Evolutionary conservation across 2,329 filamentous ascomycete genomes (phyloP).

Genomic region (Leptoxyphium fumago): DNA sequence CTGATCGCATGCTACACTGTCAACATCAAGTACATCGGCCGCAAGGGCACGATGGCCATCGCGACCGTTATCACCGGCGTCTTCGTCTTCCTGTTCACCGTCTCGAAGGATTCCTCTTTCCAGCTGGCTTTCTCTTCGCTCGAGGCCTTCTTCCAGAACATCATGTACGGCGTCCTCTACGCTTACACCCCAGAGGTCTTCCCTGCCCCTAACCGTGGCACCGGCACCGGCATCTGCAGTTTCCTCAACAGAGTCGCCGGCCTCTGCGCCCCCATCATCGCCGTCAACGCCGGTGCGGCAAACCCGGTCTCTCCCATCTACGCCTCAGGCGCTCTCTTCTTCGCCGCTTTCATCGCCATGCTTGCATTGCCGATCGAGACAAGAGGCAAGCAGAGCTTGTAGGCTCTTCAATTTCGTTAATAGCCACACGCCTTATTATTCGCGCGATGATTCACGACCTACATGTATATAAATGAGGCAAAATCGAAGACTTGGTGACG

Average conservation of each 20-base stretch:
- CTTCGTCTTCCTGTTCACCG: conserved; percentile 52
- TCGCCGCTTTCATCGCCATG: conserved; percentile 30
- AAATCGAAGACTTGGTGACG: too few relatives aligned
- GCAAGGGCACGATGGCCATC: conserved; percentile 55
- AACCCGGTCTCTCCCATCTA: conserved; percentile 30
- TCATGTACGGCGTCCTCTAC: conserved; percentile 65
- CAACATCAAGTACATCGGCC: conserved; percentile 54
- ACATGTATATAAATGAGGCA: too few relatives aligned
- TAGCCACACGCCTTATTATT: too few relatives aligned
- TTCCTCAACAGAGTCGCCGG: conserved; percentile 56
- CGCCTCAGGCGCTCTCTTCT: conserved; percentile 27
- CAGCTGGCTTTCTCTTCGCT: conserved; percentile 54
- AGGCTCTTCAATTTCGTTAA: conserved; percentile 1
- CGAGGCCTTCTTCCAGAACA: conserved; percentile 56
- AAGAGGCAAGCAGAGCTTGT: conserved; percentile 27
- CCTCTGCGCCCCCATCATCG: conserved; percentile 53
- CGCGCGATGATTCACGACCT: too few relatives aligned
- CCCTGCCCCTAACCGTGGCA: conserved; percentile 55
- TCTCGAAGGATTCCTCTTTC: conserved; percentile 39
- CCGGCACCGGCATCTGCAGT: conserved; percentile 56
- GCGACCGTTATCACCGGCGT: conserved; percentile 53
- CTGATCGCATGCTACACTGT: conserved; percentile 62
- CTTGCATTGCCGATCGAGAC: conserved; percentile 29
- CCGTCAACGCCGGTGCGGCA: conserved; percentile 27
- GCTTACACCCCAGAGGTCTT: conserved; percentile 67